Conservation (phyloP, 164 flowering plant species). For the Kalanchoe fedtschenkoi region DNA sequence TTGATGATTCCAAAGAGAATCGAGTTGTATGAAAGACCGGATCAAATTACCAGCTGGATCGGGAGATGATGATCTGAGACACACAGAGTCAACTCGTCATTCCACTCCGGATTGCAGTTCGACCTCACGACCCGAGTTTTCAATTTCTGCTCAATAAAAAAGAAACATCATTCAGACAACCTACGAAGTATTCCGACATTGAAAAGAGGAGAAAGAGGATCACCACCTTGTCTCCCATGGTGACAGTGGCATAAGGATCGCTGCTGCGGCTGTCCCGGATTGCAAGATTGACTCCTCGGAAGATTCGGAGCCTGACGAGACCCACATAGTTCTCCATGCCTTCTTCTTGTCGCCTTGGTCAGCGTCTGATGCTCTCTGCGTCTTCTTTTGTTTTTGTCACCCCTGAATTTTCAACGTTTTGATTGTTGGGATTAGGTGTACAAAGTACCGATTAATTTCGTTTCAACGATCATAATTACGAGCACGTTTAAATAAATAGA, state of each 20-base stretch:
- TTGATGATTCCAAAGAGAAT: background rate
- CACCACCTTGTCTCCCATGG: constrained; percentile 5
- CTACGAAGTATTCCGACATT: background rate
- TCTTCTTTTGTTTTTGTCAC: no score
- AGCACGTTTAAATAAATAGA: no score
- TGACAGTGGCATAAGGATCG: constrained; percentile 3
- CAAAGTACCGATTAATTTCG: no score
- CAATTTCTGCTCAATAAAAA: background rate
- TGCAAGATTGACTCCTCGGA: constrained; percentile 1
- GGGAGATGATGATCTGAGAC: background rate
- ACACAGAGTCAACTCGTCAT: constrained; percentile 4
- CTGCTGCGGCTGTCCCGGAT: constrained; percentile 4
- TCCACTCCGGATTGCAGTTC: constrained; percentile 8
- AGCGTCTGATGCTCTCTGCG: no score
- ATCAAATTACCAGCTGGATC: background rate
- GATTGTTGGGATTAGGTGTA: no score
- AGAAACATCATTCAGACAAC: background rate
- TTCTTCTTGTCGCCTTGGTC: no score
- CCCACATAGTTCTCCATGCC: background rate
- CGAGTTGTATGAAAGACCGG: background rate
- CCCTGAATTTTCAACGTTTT: no score
- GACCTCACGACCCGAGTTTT: constrained; percentile 1
- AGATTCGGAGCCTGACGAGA: background rate
- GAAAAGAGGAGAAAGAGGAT: background rate
- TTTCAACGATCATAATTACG: no score